These are phyloP conservation scores for Suillus lakei DNA, from an alignment of 768 basidiomycete species.

Conservation along the genomic window DNA sequence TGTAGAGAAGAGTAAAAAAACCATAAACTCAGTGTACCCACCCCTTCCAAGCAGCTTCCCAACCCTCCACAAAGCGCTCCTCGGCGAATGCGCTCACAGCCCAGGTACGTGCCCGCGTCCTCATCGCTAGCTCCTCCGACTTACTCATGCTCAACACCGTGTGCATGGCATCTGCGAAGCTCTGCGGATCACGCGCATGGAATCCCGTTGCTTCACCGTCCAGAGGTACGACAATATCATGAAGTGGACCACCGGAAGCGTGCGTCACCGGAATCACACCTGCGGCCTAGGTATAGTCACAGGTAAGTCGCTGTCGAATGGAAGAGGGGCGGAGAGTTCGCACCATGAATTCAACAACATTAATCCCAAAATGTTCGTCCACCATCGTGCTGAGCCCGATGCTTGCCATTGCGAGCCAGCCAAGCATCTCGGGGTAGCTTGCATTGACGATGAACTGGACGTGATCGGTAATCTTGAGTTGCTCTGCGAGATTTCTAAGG, in stretches of 20 bases:
- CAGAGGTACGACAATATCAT: slow-evolving; percentile 89
- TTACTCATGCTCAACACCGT: slow-evolving; percentile 59
- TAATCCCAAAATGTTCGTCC: slow-evolving; percentile 98
- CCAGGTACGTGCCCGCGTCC: slow-evolving; percentile 69
- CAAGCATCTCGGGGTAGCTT: slow-evolving; percentile 69
- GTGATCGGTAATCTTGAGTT: slow-evolving; percentile 54
- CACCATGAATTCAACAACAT: slow-evolving; percentile 97
- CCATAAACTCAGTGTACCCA: slow-evolving; percentile 22
- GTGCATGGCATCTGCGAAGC: slow-evolving; percentile 72
- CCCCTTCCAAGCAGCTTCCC: slow-evolving; percentile 64
- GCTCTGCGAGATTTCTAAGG: slow-evolving; percentile 59
- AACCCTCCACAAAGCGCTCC: slow-evolving; percentile 77
- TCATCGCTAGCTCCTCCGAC: slow-evolving; percentile 62
- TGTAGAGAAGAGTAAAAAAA: background rate
- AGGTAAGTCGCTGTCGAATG: slow-evolving; percentile 18
- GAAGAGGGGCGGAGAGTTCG: slow-evolving; percentile 27
- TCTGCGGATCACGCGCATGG: slow-evolving; percentile 70
- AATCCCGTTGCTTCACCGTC: slow-evolving; percentile 78
- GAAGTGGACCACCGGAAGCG: slow-evolving; percentile 89
- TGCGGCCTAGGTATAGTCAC: slow-evolving; percentile 66
- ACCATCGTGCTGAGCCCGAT: slow-evolving; percentile 96
- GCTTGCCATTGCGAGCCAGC: slow-evolving; percentile 73
- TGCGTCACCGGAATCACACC: slow-evolving; percentile 92
- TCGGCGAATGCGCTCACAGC: slow-evolving; percentile 78
- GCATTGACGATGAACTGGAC: slow-evolving; percentile 87